A percentile compares a stretch with the other conserved stretches of the same genome.
Evolutionary conservation across 2,329 filamentous ascomycete genomes (phyloP).

Genomic region (Didymella pomorum): DNA sequence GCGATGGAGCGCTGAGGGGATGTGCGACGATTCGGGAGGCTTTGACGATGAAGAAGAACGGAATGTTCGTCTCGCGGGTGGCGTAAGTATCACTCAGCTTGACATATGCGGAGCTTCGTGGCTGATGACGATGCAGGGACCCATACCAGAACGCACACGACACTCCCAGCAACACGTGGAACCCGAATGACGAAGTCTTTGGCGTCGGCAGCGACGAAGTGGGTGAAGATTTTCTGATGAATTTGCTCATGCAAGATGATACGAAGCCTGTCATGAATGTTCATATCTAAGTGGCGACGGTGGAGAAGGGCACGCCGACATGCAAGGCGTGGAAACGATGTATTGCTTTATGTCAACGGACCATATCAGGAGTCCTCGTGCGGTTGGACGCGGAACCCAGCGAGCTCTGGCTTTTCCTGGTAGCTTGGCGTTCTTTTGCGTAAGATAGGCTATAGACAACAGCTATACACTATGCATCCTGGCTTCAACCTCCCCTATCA

Average conservation of each 20-base stretch:
- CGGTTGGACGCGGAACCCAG: too few relatives aligned
- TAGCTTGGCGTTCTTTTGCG: not conserved
- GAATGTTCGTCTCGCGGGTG: not conserved
- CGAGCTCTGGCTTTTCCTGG: too few relatives aligned
- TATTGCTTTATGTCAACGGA: not conserved
- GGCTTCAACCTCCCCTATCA: not conserved
- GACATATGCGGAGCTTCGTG: not conserved
- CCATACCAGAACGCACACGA: not conserved
- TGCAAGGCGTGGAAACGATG: not conserved
- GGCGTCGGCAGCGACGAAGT: constrained; percentile 4
- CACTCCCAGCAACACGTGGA: constrained; percentile 7
- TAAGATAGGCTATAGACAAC: not conserved
- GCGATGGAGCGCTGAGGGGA: constrained; percentile 27
- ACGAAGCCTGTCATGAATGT: not conserved
- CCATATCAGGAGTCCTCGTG: not conserved
- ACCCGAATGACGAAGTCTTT: constrained; percentile 3
- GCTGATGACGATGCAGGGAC: not conserved
- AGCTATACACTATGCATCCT: not conserved
- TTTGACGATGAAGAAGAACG: constrained; percentile 10
- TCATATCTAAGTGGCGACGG: not conserved
- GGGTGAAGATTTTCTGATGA: constrained; percentile 14
- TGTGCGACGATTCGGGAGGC: constrained; percentile 32
- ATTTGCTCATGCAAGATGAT: constrained; percentile 24
- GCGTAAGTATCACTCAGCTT: not conserved
- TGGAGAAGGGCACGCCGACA: not conserved